phyloP scores from a whole-genome alignment of 305 asterid genomes.

The Plantago coronopus region DNA sequence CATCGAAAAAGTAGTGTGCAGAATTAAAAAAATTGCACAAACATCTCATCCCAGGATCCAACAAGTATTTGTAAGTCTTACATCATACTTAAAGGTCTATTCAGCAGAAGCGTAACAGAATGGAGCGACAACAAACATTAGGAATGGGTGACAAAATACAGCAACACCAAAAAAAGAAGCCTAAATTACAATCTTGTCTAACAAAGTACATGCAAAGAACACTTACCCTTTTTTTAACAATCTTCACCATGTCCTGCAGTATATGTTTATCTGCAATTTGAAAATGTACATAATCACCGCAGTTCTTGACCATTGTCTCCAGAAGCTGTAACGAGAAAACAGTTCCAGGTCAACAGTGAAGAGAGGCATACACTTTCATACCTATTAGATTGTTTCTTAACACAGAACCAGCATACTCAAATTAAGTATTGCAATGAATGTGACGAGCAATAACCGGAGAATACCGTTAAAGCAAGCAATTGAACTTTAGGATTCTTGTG shows the following conservation, averaged over 20 bases:
- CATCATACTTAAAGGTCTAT: background rate
- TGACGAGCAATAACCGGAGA: background rate
- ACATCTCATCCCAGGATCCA: background rate
- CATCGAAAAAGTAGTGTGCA: background rate
- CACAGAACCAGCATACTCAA: background rate
- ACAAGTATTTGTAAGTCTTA: background rate
- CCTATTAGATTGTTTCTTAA: background rate
- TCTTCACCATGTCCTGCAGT: conserved; percentile 85
- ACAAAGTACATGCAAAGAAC: conserved; percentile 12
- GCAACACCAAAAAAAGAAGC: background rate
- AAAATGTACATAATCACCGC: conserved; percentile 87
- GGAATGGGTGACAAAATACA: background rate
- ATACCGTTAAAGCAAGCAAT: conserved; percentile 88
- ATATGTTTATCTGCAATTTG: conserved; percentile 84
- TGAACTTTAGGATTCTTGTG: conserved; percentile 95
- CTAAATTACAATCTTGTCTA: background rate
- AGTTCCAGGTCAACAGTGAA: background rate
- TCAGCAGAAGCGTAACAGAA: conserved; percentile 2
- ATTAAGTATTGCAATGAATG: conserved; percentile 4
- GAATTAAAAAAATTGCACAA: background rate
- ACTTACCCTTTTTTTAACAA: conserved; percentile 75
- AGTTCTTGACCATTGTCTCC: conserved; percentile 97
- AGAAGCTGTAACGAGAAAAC: conserved; percentile 48
- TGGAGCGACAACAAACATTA: background rate
- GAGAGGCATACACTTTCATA: background rate